These are phyloP conservation scores for Fusarium lyarnte DNA, from an alignment of 2,329 filamentous ascomycete species.

Conservation along the genomic window DNA sequence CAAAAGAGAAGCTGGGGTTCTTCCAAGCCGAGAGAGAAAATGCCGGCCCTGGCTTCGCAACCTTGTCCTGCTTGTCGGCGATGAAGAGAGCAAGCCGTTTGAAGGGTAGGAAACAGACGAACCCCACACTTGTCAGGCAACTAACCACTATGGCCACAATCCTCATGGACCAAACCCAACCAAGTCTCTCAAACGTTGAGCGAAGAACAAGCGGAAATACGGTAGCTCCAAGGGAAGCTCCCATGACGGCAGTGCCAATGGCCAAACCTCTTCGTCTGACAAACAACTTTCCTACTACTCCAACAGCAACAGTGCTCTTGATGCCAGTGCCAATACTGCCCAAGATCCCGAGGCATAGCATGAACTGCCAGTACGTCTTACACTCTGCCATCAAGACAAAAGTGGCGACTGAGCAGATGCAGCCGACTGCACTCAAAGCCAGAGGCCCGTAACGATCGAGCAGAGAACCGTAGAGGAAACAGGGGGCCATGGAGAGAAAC, in stretches of 20 bases:
- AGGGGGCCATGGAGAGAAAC: constrained; percentile 55
- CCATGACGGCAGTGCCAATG: constrained; percentile 21
- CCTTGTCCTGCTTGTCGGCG: not conserved
- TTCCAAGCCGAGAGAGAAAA: constrained; percentile 52
- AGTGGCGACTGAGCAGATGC: constrained; percentile 46
- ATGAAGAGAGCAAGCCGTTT: constrained; percentile 18
- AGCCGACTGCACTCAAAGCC: constrained; percentile 50
- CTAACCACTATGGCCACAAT: constrained; percentile 42
- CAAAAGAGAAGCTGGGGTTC: constrained; percentile 50
- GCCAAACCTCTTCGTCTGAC: constrained; percentile 21
- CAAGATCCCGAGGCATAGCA: constrained; percentile 54
- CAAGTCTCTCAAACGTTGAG: constrained; percentile 35
- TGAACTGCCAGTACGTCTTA: constrained; percentile 57
- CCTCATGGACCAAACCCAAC: constrained; percentile 47
- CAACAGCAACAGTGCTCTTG: constrained; percentile 46
- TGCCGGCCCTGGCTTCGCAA: not conserved
- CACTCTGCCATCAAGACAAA: constrained; percentile 58
- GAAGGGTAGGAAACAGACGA: constrained; percentile 48
- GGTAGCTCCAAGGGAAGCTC: constrained; percentile 41
- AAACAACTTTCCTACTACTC: constrained; percentile 42
- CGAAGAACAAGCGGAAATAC: constrained; percentile 47
- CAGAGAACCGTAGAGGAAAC: constrained; percentile 57
- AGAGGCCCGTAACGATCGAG: constrained; percentile 58
- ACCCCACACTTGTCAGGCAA: constrained; percentile 33
- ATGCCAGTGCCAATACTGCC: constrained; percentile 53